Base-by-base conservation (phyloP, 2,329 filamentous ascomycete species). In the Fusarium tanahbumbuense region DNA sequence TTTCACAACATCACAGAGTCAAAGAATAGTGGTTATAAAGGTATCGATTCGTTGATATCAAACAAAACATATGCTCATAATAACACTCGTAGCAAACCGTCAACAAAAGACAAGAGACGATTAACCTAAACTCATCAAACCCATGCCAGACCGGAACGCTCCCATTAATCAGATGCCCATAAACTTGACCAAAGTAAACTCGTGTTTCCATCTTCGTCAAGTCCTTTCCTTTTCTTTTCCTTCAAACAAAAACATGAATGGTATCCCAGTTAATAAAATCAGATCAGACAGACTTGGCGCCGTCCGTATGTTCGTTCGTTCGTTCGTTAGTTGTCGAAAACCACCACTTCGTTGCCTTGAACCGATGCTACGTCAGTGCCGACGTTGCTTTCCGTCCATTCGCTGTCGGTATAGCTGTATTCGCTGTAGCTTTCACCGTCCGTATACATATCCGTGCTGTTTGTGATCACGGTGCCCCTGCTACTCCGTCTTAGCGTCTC, bases 401-500 rank as follows among this genome's bases (percentile, higher is more conserved):
- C 83, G 64, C 84, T 86, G 28, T 77, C 79, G 27, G 76, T 78
- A 44, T 83, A 81, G n/a, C 81, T 81, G 55, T 80, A 79, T 49
- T 81, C 79, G 57, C 78, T 80, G 49, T 80, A 79, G 8, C 77
- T 76, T 41, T 83, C 81, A 20, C 78, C 78, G 28, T 78, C 78
- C 8, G 73, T 78, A 65, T 77, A 81, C 75, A 73, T 76, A 16
- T 81, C 80, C 4, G 79, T 81, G 60, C 77, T 79, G 37, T 77
- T 78, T 2, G 82, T 83, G 40, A 86, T 79, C 40, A 85, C 81
- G 4, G 84, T 85, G 9, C 83, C 86, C 42, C 82, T 84, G 13
- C 81, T 77, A 68, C 84, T 87, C 42, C 85, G 78, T 44, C 86
- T 79, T 60, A 86, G 76, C 8, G 84, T 87, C 23, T 82, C 83